A percentile compares a stretch with the other conserved stretches of the same genome.
Conservation (phyloP, 495 filamentous ascomycete species). For the Zalerion maritima region DNA sequence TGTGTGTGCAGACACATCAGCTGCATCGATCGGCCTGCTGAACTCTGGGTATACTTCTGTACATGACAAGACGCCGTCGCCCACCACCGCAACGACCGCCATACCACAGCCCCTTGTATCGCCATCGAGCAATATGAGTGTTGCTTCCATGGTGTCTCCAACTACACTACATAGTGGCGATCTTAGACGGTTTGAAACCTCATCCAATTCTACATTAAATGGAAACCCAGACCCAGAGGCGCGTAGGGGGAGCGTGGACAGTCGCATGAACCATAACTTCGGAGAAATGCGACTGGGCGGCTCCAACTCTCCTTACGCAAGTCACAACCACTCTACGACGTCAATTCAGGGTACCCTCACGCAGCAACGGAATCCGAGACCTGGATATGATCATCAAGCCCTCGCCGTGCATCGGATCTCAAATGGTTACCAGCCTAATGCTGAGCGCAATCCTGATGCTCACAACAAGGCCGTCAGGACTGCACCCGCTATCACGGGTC, state of each 20-base stretch:
- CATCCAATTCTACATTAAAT: slow-evolving; percentile 14
- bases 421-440: slow-evolving; percentile 45
- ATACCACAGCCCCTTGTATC: slow-evolving; percentile 31
- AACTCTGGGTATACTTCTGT: slow-evolving; percentile 23
- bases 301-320: slow-evolving; percentile 55
- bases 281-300: slow-evolving; percentile 50
- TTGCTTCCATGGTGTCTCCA: slow-evolving; percentile 41
- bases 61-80: slow-evolving; percentile 39
- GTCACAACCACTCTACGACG: slow-evolving; percentile 61
- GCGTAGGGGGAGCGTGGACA: slow-evolving; percentile 65
- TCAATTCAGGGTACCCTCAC: slow-evolving; percentile 45
- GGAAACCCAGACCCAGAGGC: slow-evolving; percentile 29
- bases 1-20: too few relatives aligned
- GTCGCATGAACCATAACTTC: slow-evolving; percentile 57
- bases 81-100: slow-evolving; percentile 24
- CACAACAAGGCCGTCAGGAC: slow-evolving; percentile 40
- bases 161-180: slow-evolving; percentile 26
- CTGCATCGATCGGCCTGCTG: slow-evolving; percentile 20
- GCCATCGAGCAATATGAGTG: slow-evolving; percentile 37
- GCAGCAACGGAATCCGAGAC: slow-evolving; percentile 36
- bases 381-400: slow-evolving; percentile 23
- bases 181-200: slow-evolving; percentile 22
- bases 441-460: slow-evolving; percentile 36
- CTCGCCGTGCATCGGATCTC: slow-evolving; percentile 40
- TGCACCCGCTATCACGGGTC: slow-evolving; percentile 62